These are phyloP conservation scores for Hirschfeldia incana DNA, from an alignment of 345 rosid species.

Conservation along the genomic window DNA sequence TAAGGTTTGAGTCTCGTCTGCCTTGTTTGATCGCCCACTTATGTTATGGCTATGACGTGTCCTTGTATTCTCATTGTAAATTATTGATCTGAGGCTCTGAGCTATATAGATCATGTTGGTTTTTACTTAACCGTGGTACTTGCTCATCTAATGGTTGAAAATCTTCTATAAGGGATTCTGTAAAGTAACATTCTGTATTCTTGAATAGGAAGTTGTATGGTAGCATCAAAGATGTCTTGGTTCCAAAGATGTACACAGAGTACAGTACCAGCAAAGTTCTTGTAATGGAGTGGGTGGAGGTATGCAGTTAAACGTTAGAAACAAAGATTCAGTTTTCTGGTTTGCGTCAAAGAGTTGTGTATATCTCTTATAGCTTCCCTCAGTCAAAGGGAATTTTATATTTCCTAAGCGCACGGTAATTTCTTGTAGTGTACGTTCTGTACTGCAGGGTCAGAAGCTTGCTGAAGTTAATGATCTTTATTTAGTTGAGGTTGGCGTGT, in stretches of 20 bases:
- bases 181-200: constrained; percentile 24
- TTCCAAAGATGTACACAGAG: constrained; percentile 82
- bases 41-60: constrained; percentile 4
- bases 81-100: constrained; percentile 18
- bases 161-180: constrained; percentile 5
- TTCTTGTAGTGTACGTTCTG: constrained; percentile 15
- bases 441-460: constrained; percentile 76
- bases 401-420: constrained; percentile 5
- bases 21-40: constrained; percentile 2
- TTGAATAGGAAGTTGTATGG: constrained; percentile 74
- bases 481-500: constrained; percentile 78
- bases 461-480: constrained; percentile 79
- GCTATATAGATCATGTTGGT: constrained; percentile 24
- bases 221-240: constrained; percentile 68
- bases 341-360: constrained; percentile 11
- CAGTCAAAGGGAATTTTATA: neutral
- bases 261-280: constrained; percentile 83
- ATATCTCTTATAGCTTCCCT: constrained; percentile 12
- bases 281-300: constrained; percentile 98
- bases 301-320: constrained; percentile 35
- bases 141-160: neutral
- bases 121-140: neutral
- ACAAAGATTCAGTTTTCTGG: neutral
- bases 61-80: neutral
- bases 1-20: constrained; percentile 28